Percentiles rank a stretch among this genome's conserved stretches.
Conservation (phyloP, 2,329 filamentous ascomycete species). For the Ophiostoma australiae region DNA sequence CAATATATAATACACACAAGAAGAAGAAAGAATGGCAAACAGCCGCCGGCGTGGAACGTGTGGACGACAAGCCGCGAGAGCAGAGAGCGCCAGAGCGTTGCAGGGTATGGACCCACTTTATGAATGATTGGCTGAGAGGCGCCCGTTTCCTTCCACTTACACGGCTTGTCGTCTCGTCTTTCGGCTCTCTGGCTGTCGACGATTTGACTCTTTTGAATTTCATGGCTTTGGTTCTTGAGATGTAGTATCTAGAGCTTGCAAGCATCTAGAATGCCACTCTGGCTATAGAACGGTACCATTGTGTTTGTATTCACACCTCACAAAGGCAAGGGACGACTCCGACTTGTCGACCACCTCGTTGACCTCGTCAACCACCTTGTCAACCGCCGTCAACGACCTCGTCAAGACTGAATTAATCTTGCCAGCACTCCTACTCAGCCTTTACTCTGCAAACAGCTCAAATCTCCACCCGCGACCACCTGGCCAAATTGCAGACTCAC, state of each 20-base stretch:
- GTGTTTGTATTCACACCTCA: no score
- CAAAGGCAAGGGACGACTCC: not conserved
- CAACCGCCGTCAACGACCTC: no score
- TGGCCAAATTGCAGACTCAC: not conserved
- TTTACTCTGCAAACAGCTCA: not conserved
- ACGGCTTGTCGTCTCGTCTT: not conserved
- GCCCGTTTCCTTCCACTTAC: slow-evolving; percentile 9
- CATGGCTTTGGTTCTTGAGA: not conserved
- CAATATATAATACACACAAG: not conserved
- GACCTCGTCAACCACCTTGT: no score
- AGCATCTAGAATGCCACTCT: not conserved
- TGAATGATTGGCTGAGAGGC: slow-evolving; percentile 18
- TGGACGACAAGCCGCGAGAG: slow-evolving; percentile 5
- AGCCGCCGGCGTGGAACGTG: not conserved
- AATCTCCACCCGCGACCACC: not conserved
- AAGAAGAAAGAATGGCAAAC: not conserved
- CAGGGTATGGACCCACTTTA: not conserved
- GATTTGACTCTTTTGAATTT: not conserved
- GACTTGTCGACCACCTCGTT: not conserved
- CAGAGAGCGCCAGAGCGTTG: not conserved
- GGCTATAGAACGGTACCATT: not conserved
- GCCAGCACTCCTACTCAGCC: no score
- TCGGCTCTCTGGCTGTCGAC: not conserved
- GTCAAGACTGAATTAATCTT: not conserved
- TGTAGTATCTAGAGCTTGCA: not conserved